Base-by-base conservation (phyloP, 441 rosid species). In the Mallotus japonicus region DNA sequence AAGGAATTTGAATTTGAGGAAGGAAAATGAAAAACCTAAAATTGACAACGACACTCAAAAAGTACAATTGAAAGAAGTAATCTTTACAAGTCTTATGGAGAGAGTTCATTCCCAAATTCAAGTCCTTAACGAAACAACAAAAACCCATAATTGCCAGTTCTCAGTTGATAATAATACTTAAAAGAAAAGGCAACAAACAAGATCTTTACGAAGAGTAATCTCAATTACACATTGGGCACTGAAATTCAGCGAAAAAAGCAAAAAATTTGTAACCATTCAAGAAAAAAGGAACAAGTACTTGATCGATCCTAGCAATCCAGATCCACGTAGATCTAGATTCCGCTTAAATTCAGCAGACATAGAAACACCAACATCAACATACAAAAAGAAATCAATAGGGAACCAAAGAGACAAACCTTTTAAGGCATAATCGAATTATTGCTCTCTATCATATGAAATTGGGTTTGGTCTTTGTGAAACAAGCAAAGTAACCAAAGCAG, bases 321-420 rank as follows among this genome's bases (percentile, higher is more conserved):
- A 69, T 69, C 73, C 51, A 44, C 44, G 20, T 10, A 69, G 72
- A 69, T 69, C 63, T 22, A 37, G 49, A 6, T 55, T 69, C 15
- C 62, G 20, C 5, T 16, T 47, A 47, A 13, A 9, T 47, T 37
- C 51, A 66, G 3, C 54, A 9, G 9, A 11, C 3, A 11, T 2
- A 15, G 54, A 42, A 32, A 68, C 34, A 2, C 5, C 20, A 15
- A 67, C 5, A 32, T 3, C 4, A 24, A 16, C 40, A 28, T 55
- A n/a, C 4, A 34, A 14, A n/a, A 46, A 64, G 50, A 11, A 46
- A 49, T 14, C 6, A 14, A 12, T 5, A 22, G 16, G n/a, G 57
- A 24, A 19, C 2, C 10, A 10, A 13, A 50, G 12, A 50, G 16
- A 12, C 54, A 50, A 7, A 57, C 61, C 61, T 57, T 57, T 11